A percentile compares a stretch with the other conserved stretches of the same genome.
phyloP scores from a whole-genome alignment of 1,139 yeast species.

The Nematodospora anomalae region DNA sequence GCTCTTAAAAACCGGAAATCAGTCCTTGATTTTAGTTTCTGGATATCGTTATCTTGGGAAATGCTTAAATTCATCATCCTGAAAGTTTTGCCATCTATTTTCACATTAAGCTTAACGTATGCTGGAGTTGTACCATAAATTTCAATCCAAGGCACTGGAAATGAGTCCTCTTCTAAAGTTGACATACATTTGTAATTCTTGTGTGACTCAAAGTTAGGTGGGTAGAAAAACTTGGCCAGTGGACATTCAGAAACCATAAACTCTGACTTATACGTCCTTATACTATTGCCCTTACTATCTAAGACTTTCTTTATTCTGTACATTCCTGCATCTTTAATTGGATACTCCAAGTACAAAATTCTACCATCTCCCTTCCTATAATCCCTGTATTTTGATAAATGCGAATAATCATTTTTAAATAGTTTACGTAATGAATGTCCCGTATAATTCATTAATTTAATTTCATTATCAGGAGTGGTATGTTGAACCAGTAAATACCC shows the following conservation, averaged over 20 bases:
- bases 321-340: conserved; percentile 67
- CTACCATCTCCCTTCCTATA: conserved; percentile 25
- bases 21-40: conserved; percentile 1
- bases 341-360: conserved; percentile 53
- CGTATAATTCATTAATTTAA: conserved; percentile 53
- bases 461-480: conserved; percentile 54
- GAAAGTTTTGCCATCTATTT: conserved; percentile 47
- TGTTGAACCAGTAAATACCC: conserved; percentile 66
- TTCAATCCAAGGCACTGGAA: conserved; percentile 51
- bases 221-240: conserved; percentile 49
- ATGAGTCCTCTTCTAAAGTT: conserved; percentile 38
- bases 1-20: conserved; percentile 28
- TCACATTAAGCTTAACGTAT: conserved; percentile 57
- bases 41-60: conserved; percentile 18
- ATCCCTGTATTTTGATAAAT: conserved; percentile 24
- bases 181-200: conserved; percentile 61
- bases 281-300: conserved; percentile 63
- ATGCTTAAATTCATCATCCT: conserved; percentile 23
- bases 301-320: conserved; percentile 66
- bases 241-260: conserved; percentile 80
- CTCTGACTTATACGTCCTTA: conserved; percentile 64
- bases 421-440: conserved; percentile 53
- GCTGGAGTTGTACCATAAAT: conserved; percentile 78
- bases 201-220: conserved; percentile 23
- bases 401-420: conserved; percentile 41